Base-by-base conservation (phyloP, 352 stramenopile species). In the Globisporangium polare region DNA sequence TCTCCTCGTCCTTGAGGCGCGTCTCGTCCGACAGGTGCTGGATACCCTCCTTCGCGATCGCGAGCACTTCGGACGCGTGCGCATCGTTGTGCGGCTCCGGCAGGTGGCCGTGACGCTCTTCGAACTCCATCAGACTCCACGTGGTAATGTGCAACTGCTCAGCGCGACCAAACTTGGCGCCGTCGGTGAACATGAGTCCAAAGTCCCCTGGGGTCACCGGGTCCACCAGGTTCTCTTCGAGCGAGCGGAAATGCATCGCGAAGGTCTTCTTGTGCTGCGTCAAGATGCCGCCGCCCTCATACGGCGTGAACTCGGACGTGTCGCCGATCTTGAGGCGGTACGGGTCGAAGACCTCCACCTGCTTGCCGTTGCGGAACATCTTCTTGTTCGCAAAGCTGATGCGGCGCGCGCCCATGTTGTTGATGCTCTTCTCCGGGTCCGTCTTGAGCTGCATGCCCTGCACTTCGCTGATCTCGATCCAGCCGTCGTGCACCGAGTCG, bases 371-470 rank as follows among this genome's bases (percentile, higher is more conserved):
- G 50, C 86, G 83, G 62, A 89, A 92, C 50, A 91, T 75, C 66
- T 94, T 94, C 68, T 89, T 92, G 66, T 86, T 92, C 29, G 81
- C 80, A 73, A 92, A 94, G 55, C 83, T 71, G 60, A 94, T 92
- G 37, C 86, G 81, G 13, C 81, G 75, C 12, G 86, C 73, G 0
- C 83, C 83, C 76, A 89, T 77, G 31, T 67, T 85, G 66, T 92
- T 92, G 63, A 94, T 92, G 49, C 65, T 88, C 67, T 90, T 69
- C 27, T 78, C 64, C n/a, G 73, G 74, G 39, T 94, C 70, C 47
- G 69, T 70, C 62, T 79, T 74, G 17, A 88, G 62, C 29, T 63
- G 67, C 86, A 94, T 94, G 47, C 86, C 86, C 45, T 92, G 65
- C 45, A 94, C 83, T 54, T 92, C 86, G 59, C 80, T 91, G 65